Base-by-base conservation (phyloP, 768 basidiomycete species). In the Lactarius hengduanensis region DNA sequence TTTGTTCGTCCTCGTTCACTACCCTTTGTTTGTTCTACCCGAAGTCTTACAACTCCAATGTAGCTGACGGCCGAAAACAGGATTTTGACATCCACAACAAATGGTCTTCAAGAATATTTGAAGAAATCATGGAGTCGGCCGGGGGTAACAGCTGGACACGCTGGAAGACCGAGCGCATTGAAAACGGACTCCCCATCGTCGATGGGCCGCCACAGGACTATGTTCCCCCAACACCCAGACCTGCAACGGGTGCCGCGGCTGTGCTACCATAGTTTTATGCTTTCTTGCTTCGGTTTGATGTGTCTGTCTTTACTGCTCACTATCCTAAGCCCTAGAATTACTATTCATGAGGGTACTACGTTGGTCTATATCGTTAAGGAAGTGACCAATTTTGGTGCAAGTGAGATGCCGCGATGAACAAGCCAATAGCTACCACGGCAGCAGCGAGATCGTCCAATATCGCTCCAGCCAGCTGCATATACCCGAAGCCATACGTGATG, bases 391-490 rank as follows among this genome's bases (percentile, higher is more conserved):
- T 63, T 47, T 45, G 34, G 59, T 67, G 57, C 34, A 66, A 50
- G 5, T 26, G 45, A 4, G 70, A 62, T 6, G 55, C 36, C 1
- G 34, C 65, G 15, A 90, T 75, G 30, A 89, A 77, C 66, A 93
- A 73, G 7, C 91, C 92, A 8, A 93, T 74, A 2, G 86, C 89
- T n/a, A 93, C 84, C 7, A 93, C 73, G 4, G 90, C 73, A 1
- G 83, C 84, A 2, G 90, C 84, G 0, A 94, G 74, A 70, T 92
- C 92, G 67, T 94, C 88, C 30, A 91, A 74, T 73, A 92, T 83
- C 30, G 84, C 72, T 1, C 84, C 82, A 9, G 82, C 84, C 82
- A 94, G 85, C 65, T 85, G 84, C 30, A 89, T 64, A 76, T 93
- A 92, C 67, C 85, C 88, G 66, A 90, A 73, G 2, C 78, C 80